Evolutionary conservation across 106 monocot species (phyloP).

Genomic region (Dendrobium officinale): DNA sequence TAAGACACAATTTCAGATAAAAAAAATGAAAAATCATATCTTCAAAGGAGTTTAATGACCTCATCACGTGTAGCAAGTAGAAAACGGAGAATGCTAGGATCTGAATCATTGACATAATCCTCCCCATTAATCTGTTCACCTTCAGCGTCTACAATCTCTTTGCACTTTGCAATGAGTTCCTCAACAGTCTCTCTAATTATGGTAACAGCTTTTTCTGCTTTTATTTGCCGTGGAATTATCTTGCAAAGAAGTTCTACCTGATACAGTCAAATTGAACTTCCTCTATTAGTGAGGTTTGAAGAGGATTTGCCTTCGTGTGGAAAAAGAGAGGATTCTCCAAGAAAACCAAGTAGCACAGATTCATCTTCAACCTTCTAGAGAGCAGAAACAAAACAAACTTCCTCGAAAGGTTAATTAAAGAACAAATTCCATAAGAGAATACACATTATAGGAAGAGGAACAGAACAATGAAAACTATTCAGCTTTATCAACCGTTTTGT

Average conservation of each 20-base stretch:
- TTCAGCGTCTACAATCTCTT: constrained; percentile 85
- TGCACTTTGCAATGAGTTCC: constrained; percentile 85
- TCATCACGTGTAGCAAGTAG: constrained; percentile 94
- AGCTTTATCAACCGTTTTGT: too few relatives aligned
- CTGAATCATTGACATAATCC: constrained; percentile 93
- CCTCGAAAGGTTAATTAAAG: background rate
- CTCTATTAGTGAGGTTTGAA: background rate
- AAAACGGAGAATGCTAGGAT: constrained; percentile 96
- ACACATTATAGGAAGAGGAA: too few relatives aligned
- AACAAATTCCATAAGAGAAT: too few relatives aligned
- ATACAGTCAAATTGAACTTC: constrained; percentile 14
- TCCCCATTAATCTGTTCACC: constrained; percentile 82
- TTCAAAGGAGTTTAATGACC: constrained; percentile 36
- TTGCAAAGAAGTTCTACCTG: constrained; percentile 73
- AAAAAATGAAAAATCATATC: background rate
- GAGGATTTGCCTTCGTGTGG: background rate
- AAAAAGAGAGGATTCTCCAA: background rate
- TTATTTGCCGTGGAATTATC: constrained; percentile 85
- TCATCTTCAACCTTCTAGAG: too few relatives aligned
- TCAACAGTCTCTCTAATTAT: constrained; percentile 85
- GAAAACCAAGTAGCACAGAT: background rate
- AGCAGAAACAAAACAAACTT: background rate
- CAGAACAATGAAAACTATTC: too few relatives aligned
- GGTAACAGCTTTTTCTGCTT: constrained; percentile 77
- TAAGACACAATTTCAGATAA: background rate